A percentile compares a stretch with the other conserved stretches of the same genome.
phyloP scores from a whole-genome alignment of 2,329 filamentous ascomycete genomes.

The Herpotrichia juniperi region DNA sequence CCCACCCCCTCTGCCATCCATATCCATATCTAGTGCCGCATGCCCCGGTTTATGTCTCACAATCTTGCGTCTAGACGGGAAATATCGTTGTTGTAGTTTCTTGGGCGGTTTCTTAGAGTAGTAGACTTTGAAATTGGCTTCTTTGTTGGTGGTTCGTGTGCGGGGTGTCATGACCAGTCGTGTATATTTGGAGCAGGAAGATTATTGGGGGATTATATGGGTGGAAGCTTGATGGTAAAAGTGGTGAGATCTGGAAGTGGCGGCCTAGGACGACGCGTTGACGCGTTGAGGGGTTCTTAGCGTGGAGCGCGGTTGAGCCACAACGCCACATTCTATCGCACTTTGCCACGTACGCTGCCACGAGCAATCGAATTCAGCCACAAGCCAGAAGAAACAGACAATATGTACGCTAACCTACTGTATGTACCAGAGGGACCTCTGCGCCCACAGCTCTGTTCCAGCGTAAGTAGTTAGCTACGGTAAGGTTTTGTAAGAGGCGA shows the following conservation, averaged over 20 bases:
- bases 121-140: slow-evolving; percentile 33
- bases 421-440: too few relatives aligned
- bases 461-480: too few relatives aligned
- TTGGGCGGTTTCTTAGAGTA: slow-evolving; percentile 38
- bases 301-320: neutral
- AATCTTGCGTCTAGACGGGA: slow-evolving; percentile 34
- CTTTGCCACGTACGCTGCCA: too few relatives aligned
- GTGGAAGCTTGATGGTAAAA: neutral
- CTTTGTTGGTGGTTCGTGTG: slow-evolving; percentile 33
- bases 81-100: slow-evolving; percentile 24
- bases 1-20: too few relatives aligned
- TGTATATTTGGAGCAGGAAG: slow-evolving; percentile 5
- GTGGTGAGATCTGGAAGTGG: neutral
- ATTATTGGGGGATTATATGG: neutral
- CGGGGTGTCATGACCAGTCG: slow-evolving; percentile 41
- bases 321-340: slow-evolving; percentile 1
- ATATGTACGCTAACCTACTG: too few relatives aligned
- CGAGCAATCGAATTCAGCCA: too few relatives aligned
- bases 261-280: slow-evolving; percentile 1
- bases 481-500: too few relatives aligned
- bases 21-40: too few relatives aligned
- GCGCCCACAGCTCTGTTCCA: too few relatives aligned
- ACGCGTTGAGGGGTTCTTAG: slow-evolving; percentile 5
- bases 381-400: too few relatives aligned
- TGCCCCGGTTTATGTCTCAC: slow-evolving; percentile 30